phyloP scores from a whole-genome alignment of 768 basidiomycete species.

The Hygrophorus pudorinus region DNA sequence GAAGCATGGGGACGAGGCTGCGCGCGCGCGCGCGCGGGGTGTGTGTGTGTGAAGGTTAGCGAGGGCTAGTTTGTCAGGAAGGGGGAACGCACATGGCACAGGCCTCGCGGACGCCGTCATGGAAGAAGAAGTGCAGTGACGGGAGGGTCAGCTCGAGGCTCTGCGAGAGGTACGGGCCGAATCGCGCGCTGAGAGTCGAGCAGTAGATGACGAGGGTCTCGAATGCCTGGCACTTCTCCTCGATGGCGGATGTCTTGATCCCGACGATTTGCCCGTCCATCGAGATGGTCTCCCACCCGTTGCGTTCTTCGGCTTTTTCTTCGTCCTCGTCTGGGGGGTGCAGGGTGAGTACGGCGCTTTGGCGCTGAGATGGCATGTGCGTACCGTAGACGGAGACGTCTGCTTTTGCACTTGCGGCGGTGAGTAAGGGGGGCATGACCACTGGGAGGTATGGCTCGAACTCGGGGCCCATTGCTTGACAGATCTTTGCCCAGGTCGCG shows the following conservation, averaged over 20 bases:
- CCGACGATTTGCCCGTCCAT: slow-evolving; percentile 73
- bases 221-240: slow-evolving; percentile 83
- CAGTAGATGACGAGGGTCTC: slow-evolving; percentile 80
- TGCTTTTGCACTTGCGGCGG: slow-evolving; percentile 70
- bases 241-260: slow-evolving; percentile 70
- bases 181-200: slow-evolving; percentile 53
- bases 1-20: slow-evolving; percentile 65
- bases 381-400: slow-evolving; percentile 67
- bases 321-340: slow-evolving; percentile 39
- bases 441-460: slow-evolving; percentile 82
- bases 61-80: not conserved
- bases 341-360: not conserved
- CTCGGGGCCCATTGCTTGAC: slow-evolving; percentile 73
- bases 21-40: too few relatives aligned
- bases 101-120: slow-evolving; percentile 77
- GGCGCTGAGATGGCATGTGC: slow-evolving; percentile 9
- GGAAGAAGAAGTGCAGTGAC: slow-evolving; percentile 66
- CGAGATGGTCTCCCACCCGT: slow-evolving; percentile 71
- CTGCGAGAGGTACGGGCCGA: slow-evolving; percentile 66
- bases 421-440: slow-evolving; percentile 73
- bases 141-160: slow-evolving; percentile 65
- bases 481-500: slow-evolving; percentile 83
- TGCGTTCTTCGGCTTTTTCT: slow-evolving; percentile 44
- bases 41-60: not conserved
- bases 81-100: slow-evolving; percentile 49